These are phyloP conservation scores for Pyrrhoderma noxium DNA, from an alignment of 1,284 basidiomycete species.

Conservation along the genomic window DNA sequence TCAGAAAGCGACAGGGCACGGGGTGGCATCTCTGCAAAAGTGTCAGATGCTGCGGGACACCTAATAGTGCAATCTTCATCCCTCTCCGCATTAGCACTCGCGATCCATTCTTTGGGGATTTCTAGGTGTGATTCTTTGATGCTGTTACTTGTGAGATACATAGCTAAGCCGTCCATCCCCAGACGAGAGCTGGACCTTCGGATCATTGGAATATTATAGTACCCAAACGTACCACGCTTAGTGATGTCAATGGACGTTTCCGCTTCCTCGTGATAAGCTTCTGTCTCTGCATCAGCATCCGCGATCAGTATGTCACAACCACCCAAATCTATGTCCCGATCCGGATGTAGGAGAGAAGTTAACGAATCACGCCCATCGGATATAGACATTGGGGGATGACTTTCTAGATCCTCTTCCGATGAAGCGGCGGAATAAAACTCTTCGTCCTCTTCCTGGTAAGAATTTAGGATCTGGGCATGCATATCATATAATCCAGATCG, in stretches of 20 bases:
- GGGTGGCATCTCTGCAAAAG: not conserved
- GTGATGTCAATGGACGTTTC: constrained; percentile 5
- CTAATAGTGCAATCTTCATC: not conserved
- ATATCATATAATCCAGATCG: constrained; percentile 13
- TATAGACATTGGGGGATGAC: constrained; percentile 7
- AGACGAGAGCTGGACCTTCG: not conserved
- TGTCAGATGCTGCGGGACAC: not conserved
- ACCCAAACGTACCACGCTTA: constrained; percentile 18
- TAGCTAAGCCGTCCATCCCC: not conserved
- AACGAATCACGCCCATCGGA: not conserved
- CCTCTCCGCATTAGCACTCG: not conserved
- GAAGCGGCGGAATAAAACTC: constrained; percentile 6
- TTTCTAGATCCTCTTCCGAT: constrained; percentile 12
- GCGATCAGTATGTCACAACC: not conserved
- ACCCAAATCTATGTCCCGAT: not conserved
- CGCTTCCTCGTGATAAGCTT: constrained; percentile 3
- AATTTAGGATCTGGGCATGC: constrained; percentile 15
- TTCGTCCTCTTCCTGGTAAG: constrained; percentile 10
- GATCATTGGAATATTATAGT: constrained; percentile 11
- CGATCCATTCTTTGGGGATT: constrained; percentile 5
- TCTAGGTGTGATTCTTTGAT: not conserved
- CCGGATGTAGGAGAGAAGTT: not conserved
- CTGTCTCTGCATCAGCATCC: constrained; percentile 8
- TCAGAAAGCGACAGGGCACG: constrained; percentile 12
- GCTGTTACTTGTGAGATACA: constrained; percentile 2